A percentile compares a stretch with the other conserved stretches of the same genome.
These are phyloP conservation scores for Irpex sp. DNA, from an alignment of 1,284 basidiomycete species.

Conservation along the genomic window DNA sequence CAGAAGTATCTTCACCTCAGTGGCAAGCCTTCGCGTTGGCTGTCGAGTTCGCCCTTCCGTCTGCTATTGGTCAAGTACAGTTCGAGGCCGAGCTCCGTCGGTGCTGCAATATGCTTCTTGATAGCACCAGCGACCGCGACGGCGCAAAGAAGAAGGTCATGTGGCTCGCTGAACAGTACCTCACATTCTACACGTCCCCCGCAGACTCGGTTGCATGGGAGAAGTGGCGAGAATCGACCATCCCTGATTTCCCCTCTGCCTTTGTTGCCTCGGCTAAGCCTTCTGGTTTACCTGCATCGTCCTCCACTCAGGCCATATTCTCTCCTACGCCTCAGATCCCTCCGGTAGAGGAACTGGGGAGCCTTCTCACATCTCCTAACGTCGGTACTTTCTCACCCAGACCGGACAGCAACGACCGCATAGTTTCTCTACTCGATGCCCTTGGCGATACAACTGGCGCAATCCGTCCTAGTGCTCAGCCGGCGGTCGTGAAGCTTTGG, in stretches of 20 bases:
- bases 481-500: constrained; percentile 21
- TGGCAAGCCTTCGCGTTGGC: constrained; percentile 65
- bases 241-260: constrained; percentile 37
- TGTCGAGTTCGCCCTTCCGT: constrained; percentile 56
- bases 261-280: constrained; percentile 5
- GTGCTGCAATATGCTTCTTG: constrained; percentile 60
- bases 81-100: constrained; percentile 72
- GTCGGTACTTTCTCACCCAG: constrained; percentile 59
- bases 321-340: constrained; percentile 42
- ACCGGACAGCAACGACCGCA: constrained; percentile 41
- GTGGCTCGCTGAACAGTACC: constrained; percentile 67
- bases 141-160: constrained; percentile 43
- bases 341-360: constrained; percentile 28
- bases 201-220: constrained; percentile 55
- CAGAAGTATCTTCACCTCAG: constrained; percentile 14
- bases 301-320: constrained; percentile 51
- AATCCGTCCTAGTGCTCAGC: constrained; percentile 2
- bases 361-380: constrained; percentile 37
- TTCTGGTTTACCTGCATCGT: constrained; percentile 38
- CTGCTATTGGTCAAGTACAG: constrained; percentile 45
- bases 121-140: constrained; percentile 42
- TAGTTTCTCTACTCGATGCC: constrained; percentile 44
- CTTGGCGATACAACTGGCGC: constrained; percentile 27
- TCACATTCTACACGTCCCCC: constrained; percentile 51
- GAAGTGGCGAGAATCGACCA: constrained; percentile 47